Evolutionary conservation across 768 basidiomycete genomes (phyloP), one percentile per base, ranked within the genome.

Genomic region (Termitomyces sp.): DNA sequence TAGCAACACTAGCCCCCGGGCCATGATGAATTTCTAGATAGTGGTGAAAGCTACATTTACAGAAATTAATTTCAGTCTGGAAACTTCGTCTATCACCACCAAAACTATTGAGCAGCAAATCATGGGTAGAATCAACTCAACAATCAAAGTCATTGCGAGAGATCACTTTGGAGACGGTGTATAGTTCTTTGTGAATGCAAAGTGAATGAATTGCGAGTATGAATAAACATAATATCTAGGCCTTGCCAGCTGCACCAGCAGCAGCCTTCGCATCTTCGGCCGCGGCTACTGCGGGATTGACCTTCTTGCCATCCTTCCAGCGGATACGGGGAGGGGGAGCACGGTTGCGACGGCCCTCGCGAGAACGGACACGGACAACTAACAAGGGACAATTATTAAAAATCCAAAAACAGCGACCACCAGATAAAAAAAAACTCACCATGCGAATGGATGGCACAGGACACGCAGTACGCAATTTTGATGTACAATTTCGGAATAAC

Each of bases 371-470:
- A 74, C 97, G 96, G 63, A 99, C 97, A 63, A 99, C 95, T 97
- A 35, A 8, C 1, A 4, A n/a, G 10, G n/a, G 2, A n/a, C 4
- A 3, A 51, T 29, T 11, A 16, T 48, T 34, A 2, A 14, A 19
- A 51, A 6, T 25, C n/a, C 17, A 16, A 37, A 27, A 2, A 14
- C 10, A 27, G 19, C n/a, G 16, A 35, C 49, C n/a, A 48, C 19
- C 2, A 9, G 45, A 23, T 37, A 45, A 62, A 31, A 34, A n/a
- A 11, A 27, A 41, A 73, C 90, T 61, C 63, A 94, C 95, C 91
- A 75, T 99, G 97, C 66, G 95, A 94, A 82, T 99, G 97, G 73
- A 99, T 98, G 38, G 97, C 97, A 72, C 97, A 99, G 48, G 95
- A 97, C 57, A 99, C 91, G 75, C 97, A 99, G 83, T 99, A 98